Base-by-base conservation (phyloP, 2,329 filamentous ascomycete genomes). In the Colletotrichum tropicale region DNA sequence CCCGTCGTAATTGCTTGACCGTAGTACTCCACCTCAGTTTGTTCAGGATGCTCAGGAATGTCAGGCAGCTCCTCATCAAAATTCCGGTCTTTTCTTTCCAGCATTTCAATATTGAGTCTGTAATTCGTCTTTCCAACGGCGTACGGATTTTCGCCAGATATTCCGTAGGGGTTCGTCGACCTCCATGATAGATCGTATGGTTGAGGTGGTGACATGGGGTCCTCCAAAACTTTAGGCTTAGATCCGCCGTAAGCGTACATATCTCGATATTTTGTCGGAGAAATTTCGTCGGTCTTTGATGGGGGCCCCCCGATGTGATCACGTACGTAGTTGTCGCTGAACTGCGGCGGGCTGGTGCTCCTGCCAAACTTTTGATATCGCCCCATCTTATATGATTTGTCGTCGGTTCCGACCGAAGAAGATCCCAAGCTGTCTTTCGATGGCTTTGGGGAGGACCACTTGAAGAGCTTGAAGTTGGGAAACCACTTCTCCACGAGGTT, bases 401-500 rank as follows among this genome's bases (percentile, higher is more conserved):
- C 58, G 64, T 34, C 61, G 30, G 30, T 62, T 4, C 18, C 28
- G 28, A 52, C 43, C 43, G 43, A 52, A 52, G 70, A 64, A 7
- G 70, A 73, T 4, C 62, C 38, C 9, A 8, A 8, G 28, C 73
- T 75, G 70, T 67, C 43, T 12, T 65, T 38, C 3, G 56, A 68
- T 4, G 64, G 32, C 43, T 69, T 75, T 5, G 70, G 73, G 1
- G 70, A 36, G 6, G 73, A 52, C 73, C 70, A 65, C 21, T 16
- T 68, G 58, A 68, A 69, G 9, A 73, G 56, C 1, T 16, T 24
- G 21, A 76, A 61, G 6, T 66, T 34, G 18, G 71, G 74, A 18
- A 76, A 48, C 15, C 34, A 5, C 48, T 65, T 75, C 12, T 75
- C 78, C 58, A 79, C 21, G 38, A 80, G 43, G 30, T 43, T 74